Evolutionary conservation across 345 rosid genomes (phyloP).

Genomic region (Syzygium aromaticum): DNA sequence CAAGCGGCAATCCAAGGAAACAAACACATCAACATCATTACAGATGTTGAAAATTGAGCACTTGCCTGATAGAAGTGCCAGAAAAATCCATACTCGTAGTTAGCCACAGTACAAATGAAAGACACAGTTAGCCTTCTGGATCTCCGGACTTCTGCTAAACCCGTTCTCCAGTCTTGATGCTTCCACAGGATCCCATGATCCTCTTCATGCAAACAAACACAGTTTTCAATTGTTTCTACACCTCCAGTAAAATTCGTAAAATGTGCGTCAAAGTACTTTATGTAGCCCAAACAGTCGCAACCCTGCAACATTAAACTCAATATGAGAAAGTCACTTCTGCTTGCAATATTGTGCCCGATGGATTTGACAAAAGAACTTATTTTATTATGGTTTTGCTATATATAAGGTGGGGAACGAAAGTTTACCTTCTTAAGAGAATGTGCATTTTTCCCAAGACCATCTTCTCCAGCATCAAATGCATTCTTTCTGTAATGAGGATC

Average conservation of each 20-base stretch:
- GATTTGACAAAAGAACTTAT: neutral
- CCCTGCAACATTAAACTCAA: conserved; percentile 30
- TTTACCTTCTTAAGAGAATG: conserved; percentile 68
- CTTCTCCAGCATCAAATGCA: conserved; percentile 84
- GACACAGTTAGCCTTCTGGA: conserved; percentile 62
- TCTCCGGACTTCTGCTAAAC: conserved; percentile 70
- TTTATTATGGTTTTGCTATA: neutral
- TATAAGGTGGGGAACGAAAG: neutral
- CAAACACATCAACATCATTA: neutral
- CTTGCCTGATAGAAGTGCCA: conserved; percentile 78
- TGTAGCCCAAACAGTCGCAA: conserved; percentile 64
- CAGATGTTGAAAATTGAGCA: neutral
- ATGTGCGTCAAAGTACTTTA: conserved; percentile 76
- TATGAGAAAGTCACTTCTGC: neutral
- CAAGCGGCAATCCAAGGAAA: neutral
- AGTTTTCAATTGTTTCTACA: conserved; percentile 65
- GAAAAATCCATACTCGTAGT: conserved; percentile 67
- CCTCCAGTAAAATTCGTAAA: conserved; percentile 71
- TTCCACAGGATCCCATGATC: conserved; percentile 76
- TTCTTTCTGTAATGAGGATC: conserved; percentile 75
- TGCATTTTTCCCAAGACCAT: conserved; percentile 76
- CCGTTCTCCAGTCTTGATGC: conserved; percentile 89
- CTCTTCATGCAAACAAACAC: conserved; percentile 78
- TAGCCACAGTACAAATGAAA: conserved; percentile 64
- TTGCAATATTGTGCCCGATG: neutral